Conservation (phyloP, 352 stramenopile species). For the Globisporangium irregulare region DNA sequence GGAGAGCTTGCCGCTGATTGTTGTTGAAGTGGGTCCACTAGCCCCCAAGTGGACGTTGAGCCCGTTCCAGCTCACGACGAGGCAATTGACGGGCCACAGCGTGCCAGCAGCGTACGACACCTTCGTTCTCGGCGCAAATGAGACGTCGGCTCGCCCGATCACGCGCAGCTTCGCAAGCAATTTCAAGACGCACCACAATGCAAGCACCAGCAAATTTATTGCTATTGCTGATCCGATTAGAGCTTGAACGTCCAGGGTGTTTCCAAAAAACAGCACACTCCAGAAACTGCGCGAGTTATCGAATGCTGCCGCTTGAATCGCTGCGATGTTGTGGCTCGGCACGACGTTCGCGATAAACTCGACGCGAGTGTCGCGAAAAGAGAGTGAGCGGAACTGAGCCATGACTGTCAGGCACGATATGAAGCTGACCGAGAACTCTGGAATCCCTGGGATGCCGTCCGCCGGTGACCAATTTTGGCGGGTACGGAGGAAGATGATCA, state of each 20-base stretch:
- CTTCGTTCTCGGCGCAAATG: constrained; percentile 5
- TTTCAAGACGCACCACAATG: neutral
- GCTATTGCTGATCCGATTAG: neutral
- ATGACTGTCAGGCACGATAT: constrained; percentile 17
- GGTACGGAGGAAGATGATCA: constrained; percentile 6
- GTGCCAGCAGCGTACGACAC: constrained; percentile 14
- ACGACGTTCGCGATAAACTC: constrained; percentile 3
- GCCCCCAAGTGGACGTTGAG: neutral
- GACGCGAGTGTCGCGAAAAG: constrained; percentile 12
- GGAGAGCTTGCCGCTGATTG: neutral
- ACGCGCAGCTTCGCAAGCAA: neutral
- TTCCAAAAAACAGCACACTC: neutral
- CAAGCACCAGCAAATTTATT: neutral
- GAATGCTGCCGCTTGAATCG: constrained; percentile 4
- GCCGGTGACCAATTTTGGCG: constrained; percentile 13
- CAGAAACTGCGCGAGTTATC: constrained; percentile 4
- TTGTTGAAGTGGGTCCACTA: neutral
- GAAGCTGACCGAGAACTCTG: constrained; percentile 26
- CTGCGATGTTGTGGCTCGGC: neutral
- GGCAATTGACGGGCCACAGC: constrained; percentile 16
- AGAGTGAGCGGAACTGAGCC: constrained; percentile 11
- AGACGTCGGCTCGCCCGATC: constrained; percentile 4
- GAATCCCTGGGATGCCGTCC: constrained; percentile 17
- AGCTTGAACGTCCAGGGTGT: constrained; percentile 11
- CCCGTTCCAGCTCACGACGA: constrained; percentile 13